Percentiles rank a stretch among this genome's conserved stretches.
These are phyloP conservation scores for Ligustrum vulgare DNA, from an alignment of 257 asterid species.

Conservation along the genomic window DNA sequence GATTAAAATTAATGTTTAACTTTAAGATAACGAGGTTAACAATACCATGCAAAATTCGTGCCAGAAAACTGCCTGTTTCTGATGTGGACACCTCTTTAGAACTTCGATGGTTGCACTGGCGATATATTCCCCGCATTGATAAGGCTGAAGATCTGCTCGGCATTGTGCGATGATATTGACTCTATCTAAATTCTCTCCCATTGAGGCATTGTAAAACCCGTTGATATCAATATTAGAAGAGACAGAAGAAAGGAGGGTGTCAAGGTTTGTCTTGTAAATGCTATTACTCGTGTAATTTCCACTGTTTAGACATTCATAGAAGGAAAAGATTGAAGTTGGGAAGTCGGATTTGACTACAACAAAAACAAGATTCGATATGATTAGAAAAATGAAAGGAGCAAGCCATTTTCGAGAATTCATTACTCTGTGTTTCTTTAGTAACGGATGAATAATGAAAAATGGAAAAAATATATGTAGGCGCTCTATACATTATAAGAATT, in stretches of 20 bases:
- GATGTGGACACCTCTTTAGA: slow-evolving; percentile 6
- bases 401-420: not conserved
- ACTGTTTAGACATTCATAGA: not conserved
- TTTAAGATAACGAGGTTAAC: too few relatives aligned
- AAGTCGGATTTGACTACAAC: not conserved
- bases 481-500: too few relatives aligned
- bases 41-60: slow-evolving; percentile 3
- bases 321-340: not conserved
- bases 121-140: slow-evolving; percentile 19
- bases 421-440: too few relatives aligned
- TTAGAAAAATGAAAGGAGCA: not conserved
- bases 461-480: too few relatives aligned
- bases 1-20: too few relatives aligned
- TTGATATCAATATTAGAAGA: not conserved
- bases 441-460: too few relatives aligned
- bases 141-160: slow-evolving; percentile 17
- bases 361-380: not conserved
- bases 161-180: slow-evolving; percentile 27
- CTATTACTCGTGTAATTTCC: too few relatives aligned
- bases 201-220: slow-evolving; percentile 8
- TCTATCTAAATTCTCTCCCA: not conserved
- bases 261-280: too few relatives aligned
- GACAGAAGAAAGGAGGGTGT: not conserved
- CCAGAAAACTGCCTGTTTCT: not conserved
- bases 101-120: not conserved